Evolutionary conservation across 768 basidiomycete genomes (phyloP), one percentile per base, ranked within the genome.

Genomic region (Dendrothele bispora): DNA sequence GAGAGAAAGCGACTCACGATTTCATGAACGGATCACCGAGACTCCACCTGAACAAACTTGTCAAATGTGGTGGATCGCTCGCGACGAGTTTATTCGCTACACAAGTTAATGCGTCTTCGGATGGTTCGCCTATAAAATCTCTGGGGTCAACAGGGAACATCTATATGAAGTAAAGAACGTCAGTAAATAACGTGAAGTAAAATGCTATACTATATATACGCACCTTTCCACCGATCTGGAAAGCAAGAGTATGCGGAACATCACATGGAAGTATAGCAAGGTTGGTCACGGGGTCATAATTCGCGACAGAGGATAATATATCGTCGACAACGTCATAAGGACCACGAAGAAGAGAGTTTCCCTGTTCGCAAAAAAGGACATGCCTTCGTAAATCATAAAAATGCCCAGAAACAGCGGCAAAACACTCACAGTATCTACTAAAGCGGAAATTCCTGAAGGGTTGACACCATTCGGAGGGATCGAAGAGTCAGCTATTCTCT

Each of bases 11-110:
- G 15, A 14, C 85, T 43, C 54, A 86, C 86, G 83, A 81, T 60
- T 83, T 84, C 46, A 88, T 61, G 55, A 87, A 88, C 1, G 86
- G 85, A 54, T 78, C 79, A 2, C 86, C 86, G 20, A 88, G 70
- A 65, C 79, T 87, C 86, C 86, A 88, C 39, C 82, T 77, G 57
- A 80, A 87, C 25, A 83, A 55, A 10, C 75, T 65, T 4, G 77
- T 77, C 11, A 62, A 56, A 30, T 62, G 56, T 2, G 85, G 86
- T 3, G 83, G 68, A 55, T 88, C 86, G 3, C 84, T 87, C 4
- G 71, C 46, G 1, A 78, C 80, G 24, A 88, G 42, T 39, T 80
- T 82, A 55, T 73, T 68, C 3, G 83, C 77, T 14, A 69, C 61
- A 51, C 86, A 88, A 2, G 63, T 69, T 12, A 66, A 61, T 0